These are phyloP conservation scores for Leishmania turanica DNA, from an alignment of 208 protist species.

Conservation along the genomic window DNA sequence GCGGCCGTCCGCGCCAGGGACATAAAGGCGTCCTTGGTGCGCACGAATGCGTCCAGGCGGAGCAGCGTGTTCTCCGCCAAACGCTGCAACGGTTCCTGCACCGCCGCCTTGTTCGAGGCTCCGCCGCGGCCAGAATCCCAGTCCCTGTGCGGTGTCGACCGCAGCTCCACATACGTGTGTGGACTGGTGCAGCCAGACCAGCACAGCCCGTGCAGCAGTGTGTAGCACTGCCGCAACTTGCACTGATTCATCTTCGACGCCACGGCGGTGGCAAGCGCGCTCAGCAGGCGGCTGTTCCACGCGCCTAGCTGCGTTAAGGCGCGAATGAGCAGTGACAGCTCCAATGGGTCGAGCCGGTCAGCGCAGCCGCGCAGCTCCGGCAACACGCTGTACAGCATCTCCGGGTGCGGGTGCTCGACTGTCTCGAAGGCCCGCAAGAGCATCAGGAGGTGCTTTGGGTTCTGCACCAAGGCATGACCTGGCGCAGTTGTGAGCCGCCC, in stretches of 20 bases:
- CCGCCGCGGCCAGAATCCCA: constrained; percentile 2
- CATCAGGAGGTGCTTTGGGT: constrained; percentile 74
- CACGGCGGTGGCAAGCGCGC: constrained; percentile 38
- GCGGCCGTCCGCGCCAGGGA: constrained; percentile 33
- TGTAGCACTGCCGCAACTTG: constrained; percentile 62
- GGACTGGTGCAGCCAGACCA: constrained; percentile 59
- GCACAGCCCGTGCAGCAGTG: constrained; percentile 64
- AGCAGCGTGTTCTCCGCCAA: constrained; percentile 44
- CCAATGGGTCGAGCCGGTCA: constrained; percentile 54
- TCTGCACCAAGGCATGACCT: constrained; percentile 11
- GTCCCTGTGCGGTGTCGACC: constrained; percentile 7
- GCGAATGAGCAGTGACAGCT: constrained; percentile 76
- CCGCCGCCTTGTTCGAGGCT: constrained; percentile 19
- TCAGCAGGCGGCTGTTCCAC: constrained; percentile 73
- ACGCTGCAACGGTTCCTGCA: constrained; percentile 44
- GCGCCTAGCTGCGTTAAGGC: constrained; percentile 63
- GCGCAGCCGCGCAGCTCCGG: constrained; percentile 49
- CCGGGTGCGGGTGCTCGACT: constrained; percentile 33
- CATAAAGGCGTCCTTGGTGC: constrained; percentile 26
- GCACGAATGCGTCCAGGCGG: constrained; percentile 56
- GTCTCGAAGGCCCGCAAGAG: constrained; percentile 79
- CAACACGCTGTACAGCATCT: constrained; percentile 71
- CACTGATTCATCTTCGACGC: constrained; percentile 36
- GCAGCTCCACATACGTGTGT: constrained; percentile 38
- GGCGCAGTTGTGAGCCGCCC: neutral